Evolutionary conservation across 225 moss, liverwort and hornwort species (phyloP), one percentile per base, ranked within the genome.

Genomic region (Pseudoscleropodium purum): DNA sequence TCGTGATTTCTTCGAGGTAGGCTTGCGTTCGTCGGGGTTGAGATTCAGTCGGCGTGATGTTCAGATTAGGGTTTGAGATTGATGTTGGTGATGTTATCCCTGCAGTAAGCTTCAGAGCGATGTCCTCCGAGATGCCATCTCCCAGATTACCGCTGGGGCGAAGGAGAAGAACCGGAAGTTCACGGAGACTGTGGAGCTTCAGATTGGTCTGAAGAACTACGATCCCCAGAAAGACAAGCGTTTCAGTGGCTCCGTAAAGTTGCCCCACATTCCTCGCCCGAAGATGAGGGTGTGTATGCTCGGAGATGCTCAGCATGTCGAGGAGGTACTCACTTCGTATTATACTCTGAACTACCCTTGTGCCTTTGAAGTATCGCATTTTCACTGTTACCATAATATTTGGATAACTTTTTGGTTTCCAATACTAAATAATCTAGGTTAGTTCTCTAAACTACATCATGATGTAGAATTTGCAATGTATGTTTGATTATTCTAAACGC

Each of bases 211-310:
- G 83, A 95, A 95, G 95, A 95, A 95, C 89, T 95, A 95, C 62
- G 94, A 94, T 77, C 94, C 95, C n/a, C 94, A 95, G 90, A 95
- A 95, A 91, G 94, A 95, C 76, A 95, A 94, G 83, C 95, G 95
- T 87, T 95, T 95, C 94, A 95, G 95, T 74, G 95, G 95, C 37
- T 94, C 95, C 70, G 95, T 95, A 26, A 92, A 92, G 90, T 81
- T 95, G 88, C 95, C 95, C 75, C 95, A 95, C 75, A 92, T 92
- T 75, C 95, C 94, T 47, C 95, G 94, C 5, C 95, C 95, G 11
- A 95, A 95, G 90, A 95, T 95, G 95, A 95, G 90, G 80, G 94
- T 95, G 79, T 95, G 95, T 81, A 95, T 95, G 95, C 95, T 95
- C 17, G 95, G 95, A 69, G 95, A 95, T 23, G 95, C 95, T 13